Evolutionary conservation across 352 stramenopile species (phyloP), one percentile per base, ranked within the genome.

Genomic region (Phytophthora europaea): DNA sequence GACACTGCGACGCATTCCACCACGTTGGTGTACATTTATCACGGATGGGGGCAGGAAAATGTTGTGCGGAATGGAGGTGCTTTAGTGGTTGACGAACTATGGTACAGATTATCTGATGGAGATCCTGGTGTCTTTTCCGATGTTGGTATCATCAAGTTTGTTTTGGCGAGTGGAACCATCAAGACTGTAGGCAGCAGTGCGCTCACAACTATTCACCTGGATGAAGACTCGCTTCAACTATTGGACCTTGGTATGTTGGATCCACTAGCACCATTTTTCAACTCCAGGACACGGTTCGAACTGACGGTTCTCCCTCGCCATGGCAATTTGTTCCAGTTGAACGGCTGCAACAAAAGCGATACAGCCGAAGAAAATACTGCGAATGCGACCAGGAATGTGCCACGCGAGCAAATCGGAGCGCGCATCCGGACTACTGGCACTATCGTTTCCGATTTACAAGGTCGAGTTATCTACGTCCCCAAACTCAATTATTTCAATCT

Each of bases 321-420:
- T 63, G 87, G 87, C 38, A 22, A 57, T 6, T 68, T 94, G 26
- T 92, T 82, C 48, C 85, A 94, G 53, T 92, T 80, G 56, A 73
- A 70, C 4, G 6, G 62, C 26, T 23, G 59, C 34, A 56, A 60
- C 8, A 57, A 9, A 16, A 38, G 12, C 0, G 48, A 23, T 8
- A 36, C 4, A 22, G 47, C 23, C 20, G 26, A 56, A 15, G 48
- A 23, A 45, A 45, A 15, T n/a, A 6, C 13, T 18, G 38, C 7
- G 8, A 66, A 61, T 34, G 23, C 16, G 26, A 36, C 16, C 34
- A 20, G 16, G 10, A 64, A 66, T 47, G 34, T 43, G 6, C 60
- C 61, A 26, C 65, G 72, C 12, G 43, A 52, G 18, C 56, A n/a
- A 22, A 50, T 83, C 54, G 79, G 79, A 58, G 52, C 50, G 33